These are phyloP conservation scores for Kalaharituber pfeilii DNA, from an alignment of 2,329 filamentous ascomycete genomes.

Conservation along the genomic window DNA sequence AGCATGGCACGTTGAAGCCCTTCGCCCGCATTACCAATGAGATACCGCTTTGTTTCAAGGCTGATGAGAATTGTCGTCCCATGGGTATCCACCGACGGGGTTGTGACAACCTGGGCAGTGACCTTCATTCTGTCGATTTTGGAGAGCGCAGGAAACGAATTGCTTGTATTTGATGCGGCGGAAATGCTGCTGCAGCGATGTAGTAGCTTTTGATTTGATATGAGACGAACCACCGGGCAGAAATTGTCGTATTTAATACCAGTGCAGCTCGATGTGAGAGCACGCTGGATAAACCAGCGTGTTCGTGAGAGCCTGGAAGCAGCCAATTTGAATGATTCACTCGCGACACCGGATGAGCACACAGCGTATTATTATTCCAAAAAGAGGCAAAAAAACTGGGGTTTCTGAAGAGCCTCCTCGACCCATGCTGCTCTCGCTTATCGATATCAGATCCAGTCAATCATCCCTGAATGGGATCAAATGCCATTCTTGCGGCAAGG, in stretches of 20 bases:
- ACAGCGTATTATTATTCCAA: no score
- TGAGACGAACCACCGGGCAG: no score
- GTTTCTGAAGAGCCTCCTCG: no score
- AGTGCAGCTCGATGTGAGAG: no score
- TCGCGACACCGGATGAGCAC: no score
- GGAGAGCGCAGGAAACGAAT: neutral
- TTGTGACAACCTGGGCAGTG: slow-evolving; percentile 56
- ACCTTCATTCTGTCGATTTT: slow-evolving; percentile 43
- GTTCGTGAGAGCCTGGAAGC: neutral
- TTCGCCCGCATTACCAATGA: slow-evolving; percentile 69
- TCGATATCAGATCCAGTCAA: no score
- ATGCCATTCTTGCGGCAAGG: no score
- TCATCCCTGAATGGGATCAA: no score
- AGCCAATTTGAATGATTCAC: neutral
- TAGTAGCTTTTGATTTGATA: no score
- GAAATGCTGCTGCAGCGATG: neutral
- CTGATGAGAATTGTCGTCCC: slow-evolving; percentile 63
- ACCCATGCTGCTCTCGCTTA: no score
- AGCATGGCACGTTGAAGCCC: slow-evolving; percentile 64
- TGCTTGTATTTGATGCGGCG: neutral
- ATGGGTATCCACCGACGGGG: slow-evolving; percentile 73
- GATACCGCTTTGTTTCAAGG: slow-evolving; percentile 64
- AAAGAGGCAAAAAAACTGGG: no score
- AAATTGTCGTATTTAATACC: no score
- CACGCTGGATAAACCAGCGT: neutral